Evolutionary conservation across 306 rosid genomes (phyloP), one percentile per base, ranked within the genome.

Genomic region (Ormosia emarginata): DNA sequence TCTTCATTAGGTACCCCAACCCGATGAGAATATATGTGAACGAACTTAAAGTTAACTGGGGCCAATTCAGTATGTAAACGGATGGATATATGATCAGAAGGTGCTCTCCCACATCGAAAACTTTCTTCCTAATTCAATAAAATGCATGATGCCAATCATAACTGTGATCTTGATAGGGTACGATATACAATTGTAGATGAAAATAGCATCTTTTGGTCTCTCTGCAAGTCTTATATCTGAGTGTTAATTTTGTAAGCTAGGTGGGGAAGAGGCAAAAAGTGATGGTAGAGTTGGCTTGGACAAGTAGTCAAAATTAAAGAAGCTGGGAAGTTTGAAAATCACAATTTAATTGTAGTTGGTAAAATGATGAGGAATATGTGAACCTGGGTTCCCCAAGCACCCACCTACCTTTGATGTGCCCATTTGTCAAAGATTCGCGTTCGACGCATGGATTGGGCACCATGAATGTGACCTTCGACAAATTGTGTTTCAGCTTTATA

Each of bases 351-450:
- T 64, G 13, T 12, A 41, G 85, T 77, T 36, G 79, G 80, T 87
- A 80, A 37, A 78, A 81, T 83, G 88, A 86, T 88, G 79, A 72
- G 81, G 71, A 58, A 59, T 71, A 72, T 52, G 43, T 40, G 40
- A 18, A 80, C 63, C 39, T 66, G 17, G 74, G 74, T 78, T 80
- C 71, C 85, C 79, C 68, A 80, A 82, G 72, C 47, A 84, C 68
- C 72, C 46, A 85, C 50, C 87, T 30, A 80, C 66, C 74, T 34
- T 69, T 50, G 47, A 40, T 34, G 46, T 49, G 7, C 33, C 13
- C 50, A 41, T 80, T 83, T 88, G 90, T 86, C 91, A 85, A 86
- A 90, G 83, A 88, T 88, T 88, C 83, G 85, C 79, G 82, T 84
- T 85, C 79, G 33, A 67, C 40, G 78, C 83, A 78, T 87, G 77